Evolutionary conservation across 768 basidiomycete genomes (phyloP).

Genomic region (Lyophyllum atratum): DNA sequence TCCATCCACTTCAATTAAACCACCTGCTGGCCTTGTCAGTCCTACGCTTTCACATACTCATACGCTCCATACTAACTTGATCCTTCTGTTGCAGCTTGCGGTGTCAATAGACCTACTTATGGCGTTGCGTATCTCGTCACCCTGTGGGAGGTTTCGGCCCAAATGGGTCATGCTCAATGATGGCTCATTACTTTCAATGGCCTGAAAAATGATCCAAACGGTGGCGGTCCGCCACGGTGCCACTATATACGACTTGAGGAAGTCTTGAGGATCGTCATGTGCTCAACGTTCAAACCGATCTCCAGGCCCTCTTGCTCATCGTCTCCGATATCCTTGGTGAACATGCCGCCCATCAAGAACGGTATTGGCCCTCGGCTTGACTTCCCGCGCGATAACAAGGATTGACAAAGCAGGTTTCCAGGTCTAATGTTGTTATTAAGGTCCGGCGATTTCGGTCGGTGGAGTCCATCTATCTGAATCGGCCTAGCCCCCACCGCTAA

Average conservation of each 20-base stretch:
- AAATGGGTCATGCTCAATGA: constrained; percentile 7
- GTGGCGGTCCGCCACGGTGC: constrained; percentile 5
- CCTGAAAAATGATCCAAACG: constrained; percentile 9
- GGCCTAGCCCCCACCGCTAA: too few species aligned
- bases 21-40: too few species aligned
- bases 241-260: neutral
- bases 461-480: too few species aligned
- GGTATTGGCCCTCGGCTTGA: neutral
- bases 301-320: neutral
- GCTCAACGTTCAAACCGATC: neutral
- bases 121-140: neutral
- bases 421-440: too few species aligned
- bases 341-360: too few species aligned
- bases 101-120: neutral
- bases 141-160: constrained; percentile 1
- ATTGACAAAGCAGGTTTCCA: neutral
- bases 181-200: neutral
- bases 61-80: neutral
- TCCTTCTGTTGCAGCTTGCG: neutral
- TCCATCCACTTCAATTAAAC: neutral
- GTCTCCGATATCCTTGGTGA: neutral
- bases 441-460: too few species aligned
- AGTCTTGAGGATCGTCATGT: constrained; percentile 1
- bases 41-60: neutral
- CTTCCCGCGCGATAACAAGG: neutral